These are phyloP conservation scores for Helotiales sp. DNA, from an alignment of 2,329 filamentous ascomycete genomes.

Conservation along the genomic window DNA sequence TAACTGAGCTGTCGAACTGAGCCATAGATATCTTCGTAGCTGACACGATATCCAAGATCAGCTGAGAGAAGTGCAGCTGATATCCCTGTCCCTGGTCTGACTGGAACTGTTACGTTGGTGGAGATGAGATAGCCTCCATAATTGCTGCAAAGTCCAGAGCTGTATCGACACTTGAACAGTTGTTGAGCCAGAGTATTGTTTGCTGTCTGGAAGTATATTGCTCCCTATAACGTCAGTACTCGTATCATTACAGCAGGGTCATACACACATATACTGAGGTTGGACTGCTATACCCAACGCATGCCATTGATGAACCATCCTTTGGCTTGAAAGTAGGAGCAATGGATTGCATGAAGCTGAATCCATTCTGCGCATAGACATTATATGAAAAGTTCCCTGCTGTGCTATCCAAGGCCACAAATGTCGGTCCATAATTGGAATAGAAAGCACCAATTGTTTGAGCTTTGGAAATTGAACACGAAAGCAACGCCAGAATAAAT, in stretches of 20 bases:
- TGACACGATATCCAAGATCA: constrained; percentile 5
- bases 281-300: constrained; percentile 1
- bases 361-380: not conserved
- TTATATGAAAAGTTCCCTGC: constrained; percentile 1
- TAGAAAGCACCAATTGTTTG: constrained; percentile 8
- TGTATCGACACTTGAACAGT: constrained; percentile 2
- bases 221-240: not conserved
- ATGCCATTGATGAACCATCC: not conserved
- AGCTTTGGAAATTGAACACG: not conserved
- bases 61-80: not conserved
- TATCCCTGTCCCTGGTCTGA: not conserved
- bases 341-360: not conserved
- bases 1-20: constrained; percentile 5
- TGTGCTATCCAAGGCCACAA: not conserved
- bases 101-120: not conserved
- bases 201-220: not conserved
- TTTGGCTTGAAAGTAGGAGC: not conserved
- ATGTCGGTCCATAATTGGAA: not conserved
- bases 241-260: not conserved
- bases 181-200: not conserved
- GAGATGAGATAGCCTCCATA: constrained; percentile 4
- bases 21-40: constrained; percentile 3
- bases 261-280: not conserved
- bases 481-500: not conserved
- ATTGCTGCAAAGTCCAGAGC: not conserved